phyloP scores from a whole-genome alignment of 305 asterid species.

The Fraxinus baroniana region DNA sequence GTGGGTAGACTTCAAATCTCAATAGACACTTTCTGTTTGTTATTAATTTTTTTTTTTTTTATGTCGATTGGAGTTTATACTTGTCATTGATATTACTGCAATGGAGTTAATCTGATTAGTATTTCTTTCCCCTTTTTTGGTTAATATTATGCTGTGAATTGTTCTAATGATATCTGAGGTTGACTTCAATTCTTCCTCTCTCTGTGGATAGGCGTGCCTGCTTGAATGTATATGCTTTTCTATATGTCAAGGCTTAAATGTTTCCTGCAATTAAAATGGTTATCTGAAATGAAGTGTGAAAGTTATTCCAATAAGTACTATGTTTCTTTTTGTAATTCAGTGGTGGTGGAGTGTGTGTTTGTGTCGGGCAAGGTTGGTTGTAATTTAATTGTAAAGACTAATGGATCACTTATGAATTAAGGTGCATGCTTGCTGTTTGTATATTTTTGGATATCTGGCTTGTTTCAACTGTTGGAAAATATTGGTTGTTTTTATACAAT shows the following conservation, averaged over 20 bases:
- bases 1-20: constrained; percentile 27
- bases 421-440: neutral
- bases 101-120: neutral
- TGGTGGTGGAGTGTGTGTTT: neutral
- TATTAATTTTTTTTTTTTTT: neutral
- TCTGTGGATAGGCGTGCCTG: neutral
- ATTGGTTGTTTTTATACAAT: constrained; percentile 3
- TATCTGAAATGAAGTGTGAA: constrained; percentile 17
- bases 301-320: neutral
- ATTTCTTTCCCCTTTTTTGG: neutral
- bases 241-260: neutral
- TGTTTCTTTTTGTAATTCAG: neutral
- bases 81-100: neutral
- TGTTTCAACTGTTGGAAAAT: neutral
- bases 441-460: constrained; percentile 1
- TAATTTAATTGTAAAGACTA: constrained; percentile 6
- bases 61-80: neutral
- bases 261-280: constrained; percentile 5
- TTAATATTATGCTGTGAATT: neutral
- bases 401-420: neutral
- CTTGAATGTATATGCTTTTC: neutral
- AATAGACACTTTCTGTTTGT: neutral
- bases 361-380: neutral
- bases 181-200: neutral
- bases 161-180: neutral